Conservation (phyloP, 352 stramenopile species). For the Pythium chondricola region DNA sequence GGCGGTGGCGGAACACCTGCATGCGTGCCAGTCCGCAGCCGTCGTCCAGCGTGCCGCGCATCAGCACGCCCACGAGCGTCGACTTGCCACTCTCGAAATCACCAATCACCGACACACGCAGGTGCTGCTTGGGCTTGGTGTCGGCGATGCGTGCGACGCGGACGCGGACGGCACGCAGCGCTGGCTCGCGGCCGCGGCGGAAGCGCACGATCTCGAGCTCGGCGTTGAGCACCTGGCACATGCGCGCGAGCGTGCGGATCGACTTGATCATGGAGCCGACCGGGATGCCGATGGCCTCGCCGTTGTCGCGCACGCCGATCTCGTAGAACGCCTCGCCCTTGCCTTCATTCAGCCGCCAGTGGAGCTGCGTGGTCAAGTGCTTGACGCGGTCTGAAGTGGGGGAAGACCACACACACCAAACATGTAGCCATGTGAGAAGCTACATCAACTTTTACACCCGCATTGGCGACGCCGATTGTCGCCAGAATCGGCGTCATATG, state of each 20-base stretch:
- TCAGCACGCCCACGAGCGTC: constrained; percentile 87
- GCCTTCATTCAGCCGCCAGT: constrained; percentile 88
- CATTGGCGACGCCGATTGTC: no score
- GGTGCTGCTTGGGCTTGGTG: constrained; percentile 46
- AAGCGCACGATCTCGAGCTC: constrained; percentile 64
- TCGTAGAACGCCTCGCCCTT: constrained; percentile 83
- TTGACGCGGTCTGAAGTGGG: constrained; percentile 71
- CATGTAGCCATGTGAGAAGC: no score
- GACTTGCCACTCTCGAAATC: constrained; percentile 87
- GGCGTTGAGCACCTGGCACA: constrained; percentile 68
- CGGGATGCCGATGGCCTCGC: constrained; percentile 59
- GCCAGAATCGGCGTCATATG: no score
- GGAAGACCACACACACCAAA: not conserved
- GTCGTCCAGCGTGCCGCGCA: constrained; percentile 76
- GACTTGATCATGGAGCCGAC: constrained; percentile 65
- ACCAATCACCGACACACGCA: constrained; percentile 82
- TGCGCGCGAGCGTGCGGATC: constrained; percentile 55
- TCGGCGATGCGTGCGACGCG: constrained; percentile 43
- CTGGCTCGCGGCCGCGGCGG: constrained; percentile 27
- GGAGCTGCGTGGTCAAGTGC: constrained; percentile 87
- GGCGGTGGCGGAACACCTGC: constrained; percentile 86
- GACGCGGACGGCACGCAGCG: constrained; percentile 39
- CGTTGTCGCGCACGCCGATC: constrained; percentile 83
- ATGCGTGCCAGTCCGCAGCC: constrained; percentile 80
- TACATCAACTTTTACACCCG: no score